Conservation (phyloP, 2,329 filamentous ascomycete genomes). For the Macrophomina phaseolina region DNA sequence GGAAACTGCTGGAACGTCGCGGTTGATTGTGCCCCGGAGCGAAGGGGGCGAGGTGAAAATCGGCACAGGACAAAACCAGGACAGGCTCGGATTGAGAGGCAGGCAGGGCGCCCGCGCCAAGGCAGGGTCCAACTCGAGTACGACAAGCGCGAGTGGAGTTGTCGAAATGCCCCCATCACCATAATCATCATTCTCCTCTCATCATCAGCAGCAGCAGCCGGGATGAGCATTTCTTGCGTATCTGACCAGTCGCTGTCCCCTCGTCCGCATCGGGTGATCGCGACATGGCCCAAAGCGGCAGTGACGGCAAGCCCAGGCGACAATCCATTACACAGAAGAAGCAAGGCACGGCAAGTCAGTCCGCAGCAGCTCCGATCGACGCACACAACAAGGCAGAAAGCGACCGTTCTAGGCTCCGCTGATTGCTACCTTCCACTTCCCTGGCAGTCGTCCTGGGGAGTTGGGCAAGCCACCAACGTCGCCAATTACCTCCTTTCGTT, state of each 20-base stretch:
- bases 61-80: no score
- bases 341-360: neutral
- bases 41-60: no score
- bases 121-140: conserved; percentile 8
- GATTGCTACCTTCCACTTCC: neutral
- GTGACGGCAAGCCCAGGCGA: neutral
- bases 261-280: neutral
- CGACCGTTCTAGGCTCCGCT: conserved; percentile 11
- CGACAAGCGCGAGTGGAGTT: neutral
- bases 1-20: no score
- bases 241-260: neutral
- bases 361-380: neutral
- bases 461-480: conserved; percentile 7
- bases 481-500: neutral
- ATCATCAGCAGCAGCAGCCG: neutral
- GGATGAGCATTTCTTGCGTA: neutral
- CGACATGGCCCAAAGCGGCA: neutral
- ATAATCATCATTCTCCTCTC: no score
- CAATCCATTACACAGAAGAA: neutral
- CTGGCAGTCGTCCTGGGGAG: neutral
- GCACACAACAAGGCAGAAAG: neutral
- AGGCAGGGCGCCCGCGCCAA: neutral
- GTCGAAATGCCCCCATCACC: no score
- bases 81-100: no score
- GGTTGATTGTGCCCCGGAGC: no score